Percentiles rank a stretch among this genome's conserved stretches.
Evolutionary conservation across 768 basidiomycete genomes (phyloP).

Genomic region (Mycena maculata): DNA sequence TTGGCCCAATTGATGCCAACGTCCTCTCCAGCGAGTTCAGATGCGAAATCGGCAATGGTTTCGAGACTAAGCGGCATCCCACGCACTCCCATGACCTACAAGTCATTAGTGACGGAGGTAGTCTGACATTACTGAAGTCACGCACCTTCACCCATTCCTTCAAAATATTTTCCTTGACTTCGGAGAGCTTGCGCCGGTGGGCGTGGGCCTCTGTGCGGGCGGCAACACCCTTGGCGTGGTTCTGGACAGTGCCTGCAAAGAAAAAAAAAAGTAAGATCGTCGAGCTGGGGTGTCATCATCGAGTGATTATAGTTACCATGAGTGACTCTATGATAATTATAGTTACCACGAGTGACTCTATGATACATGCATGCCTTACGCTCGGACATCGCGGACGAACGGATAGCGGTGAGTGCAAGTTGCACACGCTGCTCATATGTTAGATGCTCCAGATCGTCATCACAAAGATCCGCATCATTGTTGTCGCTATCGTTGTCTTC

Average conservation of each 20-base stretch:
- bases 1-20: conserved; percentile 17
- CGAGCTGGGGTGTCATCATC: too few species aligned
- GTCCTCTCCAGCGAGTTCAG: too few species aligned
- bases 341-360: conserved; percentile 1
- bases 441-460: conserved; percentile 1
- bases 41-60: conserved; percentile 6
- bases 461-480: neutral
- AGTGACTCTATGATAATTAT: conserved; percentile 8
- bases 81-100: conserved; percentile 11
- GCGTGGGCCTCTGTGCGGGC: conserved; percentile 5
- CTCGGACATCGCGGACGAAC: neutral
- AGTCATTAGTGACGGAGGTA: neutral
- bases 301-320: too few species aligned
- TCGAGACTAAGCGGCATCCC: neutral
- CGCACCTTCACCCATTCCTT: conserved; percentile 19
- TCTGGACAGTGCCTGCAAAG: neutral
- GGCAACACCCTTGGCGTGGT: neutral
- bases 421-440: neutral
- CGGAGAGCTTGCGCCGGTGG: neutral
- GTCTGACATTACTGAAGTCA: neutral
- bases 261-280: neutral
- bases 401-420: conserved; percentile 5
- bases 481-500: too few species aligned
- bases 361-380: neutral
- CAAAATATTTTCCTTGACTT: neutral